Evolutionary conservation across 371 early-diverging fungal species (phyloP), one percentile per base, ranked within the genome.

Genomic region (Saksenaea vasiformis): DNA sequence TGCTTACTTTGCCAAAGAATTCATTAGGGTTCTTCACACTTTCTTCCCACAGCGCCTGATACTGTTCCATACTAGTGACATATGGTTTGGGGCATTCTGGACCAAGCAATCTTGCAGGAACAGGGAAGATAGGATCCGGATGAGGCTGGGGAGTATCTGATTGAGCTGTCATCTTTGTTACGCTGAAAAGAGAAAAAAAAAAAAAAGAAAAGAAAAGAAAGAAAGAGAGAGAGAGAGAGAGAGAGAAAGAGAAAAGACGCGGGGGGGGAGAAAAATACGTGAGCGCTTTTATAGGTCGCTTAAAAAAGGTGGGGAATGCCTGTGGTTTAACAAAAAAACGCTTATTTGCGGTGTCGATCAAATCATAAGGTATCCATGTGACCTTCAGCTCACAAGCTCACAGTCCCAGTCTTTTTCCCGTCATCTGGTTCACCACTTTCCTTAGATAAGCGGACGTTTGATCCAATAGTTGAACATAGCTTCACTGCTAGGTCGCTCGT

Each of bases 1-100:
- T 14, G 61, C 67, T 56, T 77, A 89, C 88, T 79, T 90, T 83
- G 68, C 87, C 84, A 76, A 87, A 95, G 78, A 95, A 95, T 28
- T 47, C 44, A n/a, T 79, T 80, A 26, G 95, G 94, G 47, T 93
- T 66, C 17, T 83, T 71, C 51, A 95, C 77, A 66, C 87, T 87
- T 73, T 91, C 79, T 54, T 85, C 79, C 75, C 92, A 87, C 72
- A 92, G 69, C 31, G 77, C 59, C 64, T 84, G 65, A 81, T 95
- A 95, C 68, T 90, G 76, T 36, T 89, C 90, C 66, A 92, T 61
- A 34, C 87, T 85, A 17, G 81, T 61, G 56, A 93, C 73, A 73
- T 87, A 87, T 37, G 93, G 91, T 64, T 74, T 79, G 5, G 84
- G 85, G 36, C 62, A 68, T 3, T 56, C 56, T 10, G 60, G 39